Percentiles rank a stretch among this genome's conserved stretches.
Conservation (phyloP, 371 early-diverging fungal genomes). For the Zopfochytrium polystomum region DNA sequence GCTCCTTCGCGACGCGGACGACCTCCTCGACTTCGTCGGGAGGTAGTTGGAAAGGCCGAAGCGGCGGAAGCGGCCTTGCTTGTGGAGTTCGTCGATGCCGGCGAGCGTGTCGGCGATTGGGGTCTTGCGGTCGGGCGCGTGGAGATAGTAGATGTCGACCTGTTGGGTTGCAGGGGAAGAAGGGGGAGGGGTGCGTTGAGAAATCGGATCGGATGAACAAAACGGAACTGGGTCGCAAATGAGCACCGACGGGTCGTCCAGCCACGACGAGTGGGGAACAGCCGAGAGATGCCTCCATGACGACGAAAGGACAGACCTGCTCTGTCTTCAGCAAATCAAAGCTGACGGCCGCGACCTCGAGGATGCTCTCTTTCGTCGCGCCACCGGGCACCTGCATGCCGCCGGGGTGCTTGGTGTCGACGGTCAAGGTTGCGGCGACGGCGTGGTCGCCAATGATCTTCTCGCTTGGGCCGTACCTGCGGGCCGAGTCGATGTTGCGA, state of each 20-base stretch:
- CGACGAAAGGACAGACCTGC: not conserved
- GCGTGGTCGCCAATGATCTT: conserved; percentile 8
- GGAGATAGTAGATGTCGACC: conserved; percentile 23
- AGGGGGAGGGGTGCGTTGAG: no score
- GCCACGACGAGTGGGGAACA: no score
- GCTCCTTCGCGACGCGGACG: conserved; percentile 5
- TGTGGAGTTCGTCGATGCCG: conserved; percentile 10
- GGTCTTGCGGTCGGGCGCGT: conserved; percentile 17
- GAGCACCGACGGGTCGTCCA: no score
- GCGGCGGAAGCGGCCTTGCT: conserved; percentile 7
- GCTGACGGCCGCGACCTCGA: not conserved
- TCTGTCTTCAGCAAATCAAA: not conserved
- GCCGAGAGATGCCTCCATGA: no score
- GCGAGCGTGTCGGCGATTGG: conserved; percentile 15
- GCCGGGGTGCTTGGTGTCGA: conserved; percentile 10
- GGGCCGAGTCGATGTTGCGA: conserved; percentile 17
- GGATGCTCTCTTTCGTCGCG: not conserved
- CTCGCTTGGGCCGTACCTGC: conserved; percentile 19
- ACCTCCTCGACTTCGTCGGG: conserved; percentile 22
- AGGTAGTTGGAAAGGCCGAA: conserved; percentile 27
- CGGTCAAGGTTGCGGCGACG: conserved; percentile 6
- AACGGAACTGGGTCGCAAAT: not conserved
- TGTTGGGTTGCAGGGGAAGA: not conserved
- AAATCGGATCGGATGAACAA: not conserved
- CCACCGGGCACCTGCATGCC: not conserved